Base-by-base conservation (phyloP, 2,329 filamentous ascomycete species). In the Xylariales sp. region DNA sequence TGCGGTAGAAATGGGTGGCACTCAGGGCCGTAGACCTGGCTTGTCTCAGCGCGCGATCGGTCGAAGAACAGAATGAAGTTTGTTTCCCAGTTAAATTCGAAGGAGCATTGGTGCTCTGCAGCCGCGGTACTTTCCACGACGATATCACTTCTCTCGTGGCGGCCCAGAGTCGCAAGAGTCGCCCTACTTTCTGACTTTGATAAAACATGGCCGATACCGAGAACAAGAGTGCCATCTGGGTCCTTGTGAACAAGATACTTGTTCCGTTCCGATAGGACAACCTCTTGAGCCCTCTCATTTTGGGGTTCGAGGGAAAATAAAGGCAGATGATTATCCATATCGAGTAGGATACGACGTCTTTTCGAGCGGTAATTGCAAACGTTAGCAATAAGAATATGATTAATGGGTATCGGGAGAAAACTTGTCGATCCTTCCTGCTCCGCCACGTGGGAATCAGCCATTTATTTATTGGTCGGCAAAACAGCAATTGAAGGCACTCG, bases 61-160 rank as follows among this genome's bases (percentile, higher is more conserved):
- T 62, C 59, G 16, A 39, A 55, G 14, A 62, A 55, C 59, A 62
- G 30, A 3, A 62, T 14, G 14, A 55, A 5, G 7, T 30, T 8
- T 1, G 41, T 39, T 1, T 28, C 12, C 0, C 3, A 2, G 32
- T 39, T 45, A 9, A 62, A 41, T 23, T 62, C 59, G 9, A 62
- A 62, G 0, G 59, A 62, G 32, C 59, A 62, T 18, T 62, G 59
- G 1, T 8, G n/a, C n/a, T 45, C 55, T 0, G 50, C 36, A 18
- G 55, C 46, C 5, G 1, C 18, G 2, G 1, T 0, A n/a, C 30
- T 41, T 12, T 30, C 3, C 6, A 62, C 6, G 8, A 48, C 5
- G 1, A 62, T 48, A 28, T 62, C 59, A 2, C 28, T 41, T 14
- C 1, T 41, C 14, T 41, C 59, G 9, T 48, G 3, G 18, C 49